A percentile compares a stretch with the other conserved stretches of the same genome.
Evolutionary conservation across 345 rosid genomes (phyloP).

Genomic region (Ailanthus altissimus): DNA sequence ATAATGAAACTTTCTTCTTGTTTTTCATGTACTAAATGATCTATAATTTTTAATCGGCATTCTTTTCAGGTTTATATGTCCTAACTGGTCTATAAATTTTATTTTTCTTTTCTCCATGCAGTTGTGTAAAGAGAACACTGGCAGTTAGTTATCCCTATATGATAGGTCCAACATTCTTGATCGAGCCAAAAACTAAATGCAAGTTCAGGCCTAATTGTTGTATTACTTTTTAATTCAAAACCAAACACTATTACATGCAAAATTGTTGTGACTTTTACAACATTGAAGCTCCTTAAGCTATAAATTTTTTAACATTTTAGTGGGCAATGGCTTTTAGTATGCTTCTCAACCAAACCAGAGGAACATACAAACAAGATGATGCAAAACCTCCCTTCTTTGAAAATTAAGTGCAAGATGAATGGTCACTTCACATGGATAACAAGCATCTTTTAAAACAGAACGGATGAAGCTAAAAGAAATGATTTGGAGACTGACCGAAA

Average conservation of each 20-base stretch:
- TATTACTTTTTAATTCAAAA: background rate
- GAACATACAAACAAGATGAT: background rate
- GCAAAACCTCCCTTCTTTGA: background rate
- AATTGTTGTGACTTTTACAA: background rate
- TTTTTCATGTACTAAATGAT: background rate
- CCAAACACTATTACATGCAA: background rate
- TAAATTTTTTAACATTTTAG: background rate
- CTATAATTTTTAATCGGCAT: background rate
- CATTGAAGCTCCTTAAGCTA: background rate
- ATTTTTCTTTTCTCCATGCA: background rate
- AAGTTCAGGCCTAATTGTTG: background rate
- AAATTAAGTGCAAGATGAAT: background rate
- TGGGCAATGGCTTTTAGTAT: background rate
- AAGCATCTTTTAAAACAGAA: background rate
- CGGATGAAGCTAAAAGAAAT: background rate
- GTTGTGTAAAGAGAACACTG: too few species aligned
- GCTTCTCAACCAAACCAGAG: background rate
- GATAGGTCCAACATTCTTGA: background rate
- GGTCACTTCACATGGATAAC: background rate
- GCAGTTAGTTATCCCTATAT: background rate
- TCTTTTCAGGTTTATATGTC: background rate
- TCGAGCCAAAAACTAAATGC: background rate
- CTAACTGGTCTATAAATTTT: too few species aligned
- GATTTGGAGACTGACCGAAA: conserved; percentile 44
- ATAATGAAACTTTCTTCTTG: background rate